phyloP scores from a whole-genome alignment of 495 filamentous ascomycete species.

The Podospora didyma region DNA sequence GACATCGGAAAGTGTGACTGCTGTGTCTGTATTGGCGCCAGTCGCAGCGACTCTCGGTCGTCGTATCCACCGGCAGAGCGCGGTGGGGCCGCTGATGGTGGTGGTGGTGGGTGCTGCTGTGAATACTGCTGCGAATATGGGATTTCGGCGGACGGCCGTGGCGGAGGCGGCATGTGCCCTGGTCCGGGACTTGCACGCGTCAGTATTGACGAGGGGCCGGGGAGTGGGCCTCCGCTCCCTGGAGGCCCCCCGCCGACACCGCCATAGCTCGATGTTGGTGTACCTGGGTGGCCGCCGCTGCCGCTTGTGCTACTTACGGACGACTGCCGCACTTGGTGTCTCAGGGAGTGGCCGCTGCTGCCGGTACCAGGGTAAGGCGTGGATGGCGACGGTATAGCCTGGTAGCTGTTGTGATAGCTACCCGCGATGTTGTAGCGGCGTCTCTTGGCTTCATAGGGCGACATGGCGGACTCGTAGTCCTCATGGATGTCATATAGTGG shows the following conservation, averaged over 20 bases:
- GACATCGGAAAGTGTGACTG: constrained; percentile 40
- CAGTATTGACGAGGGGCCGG: constrained; percentile 4
- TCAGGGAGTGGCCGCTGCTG: background rate
- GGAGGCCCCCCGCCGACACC: background rate
- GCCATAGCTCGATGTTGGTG: background rate
- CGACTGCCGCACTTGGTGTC: background rate
- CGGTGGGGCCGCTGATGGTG: background rate
- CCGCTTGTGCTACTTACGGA: background rate
- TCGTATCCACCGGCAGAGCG: background rate
- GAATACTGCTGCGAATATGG: constrained; percentile 15
- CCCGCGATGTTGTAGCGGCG: constrained; percentile 5
- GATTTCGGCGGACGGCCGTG: background rate
- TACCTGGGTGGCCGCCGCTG: background rate
- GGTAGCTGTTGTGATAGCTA: background rate
- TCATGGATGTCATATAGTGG: background rate
- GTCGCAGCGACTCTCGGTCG: constrained; percentile 36
- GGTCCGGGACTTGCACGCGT: background rate
- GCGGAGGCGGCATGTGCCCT: constrained; percentile 3
- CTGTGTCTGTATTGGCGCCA: constrained; percentile 59
- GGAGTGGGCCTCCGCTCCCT: background rate
- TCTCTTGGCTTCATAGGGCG: constrained; percentile 6
- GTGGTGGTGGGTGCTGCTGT: constrained; percentile 15
- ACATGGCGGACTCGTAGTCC: constrained; percentile 1
- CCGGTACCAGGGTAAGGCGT: background rate
- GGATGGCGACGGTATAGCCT: constrained; percentile 2